Evolutionary conservation across 352 stramenopile species (phyloP).

Genomic region (Phytophthora gonapodyides): DNA sequence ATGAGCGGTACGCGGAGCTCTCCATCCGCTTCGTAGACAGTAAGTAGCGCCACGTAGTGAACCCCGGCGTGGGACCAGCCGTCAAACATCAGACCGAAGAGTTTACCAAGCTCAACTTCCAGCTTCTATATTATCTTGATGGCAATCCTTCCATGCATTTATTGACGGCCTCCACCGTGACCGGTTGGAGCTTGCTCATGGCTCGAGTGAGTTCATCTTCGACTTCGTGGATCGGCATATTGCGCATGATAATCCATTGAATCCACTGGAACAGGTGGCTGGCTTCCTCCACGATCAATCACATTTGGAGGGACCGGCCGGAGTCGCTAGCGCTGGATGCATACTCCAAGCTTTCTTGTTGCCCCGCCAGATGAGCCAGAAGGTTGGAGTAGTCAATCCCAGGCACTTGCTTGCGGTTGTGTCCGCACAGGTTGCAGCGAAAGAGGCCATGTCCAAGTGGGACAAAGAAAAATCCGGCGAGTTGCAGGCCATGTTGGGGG

Average conservation of each 20-base stretch:
- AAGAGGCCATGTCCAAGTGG: not conserved
- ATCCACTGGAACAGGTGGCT: conserved; percentile 12
- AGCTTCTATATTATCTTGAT: conserved; percentile 4
- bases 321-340: not conserved
- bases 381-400: conserved; percentile 7
- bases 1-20: not conserved
- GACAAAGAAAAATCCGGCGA: not conserved
- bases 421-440: conserved; percentile 7
- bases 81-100: conserved; percentile 16
- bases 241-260: conserved; percentile 7
- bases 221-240: conserved; percentile 15
- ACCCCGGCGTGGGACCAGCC: conserved; percentile 2
- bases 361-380: not conserved
- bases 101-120: conserved; percentile 6
- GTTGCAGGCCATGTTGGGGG: conserved; percentile 1
- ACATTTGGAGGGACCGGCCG: not conserved
- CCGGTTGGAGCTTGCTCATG: conserved; percentile 8
- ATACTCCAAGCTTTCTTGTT: not conserved
- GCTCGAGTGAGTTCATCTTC: conserved; percentile 1
- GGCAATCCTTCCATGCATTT: conserved; percentile 9
- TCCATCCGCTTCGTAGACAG: conserved; percentile 7
- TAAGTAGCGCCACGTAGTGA: conserved; percentile 4
- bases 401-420: not conserved
- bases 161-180: conserved; percentile 4
- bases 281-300: conserved; percentile 9